phyloP scores from a whole-genome alignment of 2,329 filamentous ascomycete genomes.

The Phialocephala subalpina region DNA sequence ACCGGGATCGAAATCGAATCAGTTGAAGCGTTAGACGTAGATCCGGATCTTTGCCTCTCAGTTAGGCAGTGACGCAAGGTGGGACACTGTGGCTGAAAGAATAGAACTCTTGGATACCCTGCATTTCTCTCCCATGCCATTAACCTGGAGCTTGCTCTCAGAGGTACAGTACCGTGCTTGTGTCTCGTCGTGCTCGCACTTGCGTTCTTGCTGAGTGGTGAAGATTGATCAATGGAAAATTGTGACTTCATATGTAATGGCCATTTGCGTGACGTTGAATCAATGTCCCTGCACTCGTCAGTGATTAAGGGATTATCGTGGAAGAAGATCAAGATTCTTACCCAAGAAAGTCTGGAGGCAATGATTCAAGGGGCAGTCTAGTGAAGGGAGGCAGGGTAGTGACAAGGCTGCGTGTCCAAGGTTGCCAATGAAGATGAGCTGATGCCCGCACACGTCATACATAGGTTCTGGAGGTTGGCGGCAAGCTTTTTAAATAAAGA shows the following conservation, averaged over 20 bases:
- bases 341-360: neutral
- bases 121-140: neutral
- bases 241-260: neutral
- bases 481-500: constrained; percentile 2
- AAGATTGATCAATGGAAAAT: neutral
- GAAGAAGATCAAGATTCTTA: neutral
- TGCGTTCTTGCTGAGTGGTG: neutral
- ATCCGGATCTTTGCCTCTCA: neutral
- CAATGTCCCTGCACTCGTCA: neutral
- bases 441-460: constrained; percentile 15
- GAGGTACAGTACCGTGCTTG: neutral
- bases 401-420: constrained; percentile 10
- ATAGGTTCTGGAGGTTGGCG: constrained; percentile 1
- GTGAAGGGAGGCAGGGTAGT: neutral
- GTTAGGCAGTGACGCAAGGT: constrained; percentile 4
- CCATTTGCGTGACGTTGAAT: neutral
- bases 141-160: neutral
- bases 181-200: neutral
- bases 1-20: constrained; percentile 2
- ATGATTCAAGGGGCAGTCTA: neutral
- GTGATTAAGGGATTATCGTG: neutral
- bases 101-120: neutral
- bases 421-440: neutral
- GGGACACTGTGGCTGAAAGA: constrained; percentile 1
- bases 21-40: neutral